phyloP scores from a whole-genome alignment of 176 grass and related monocot species.

The Cenchrus americanus region DNA sequence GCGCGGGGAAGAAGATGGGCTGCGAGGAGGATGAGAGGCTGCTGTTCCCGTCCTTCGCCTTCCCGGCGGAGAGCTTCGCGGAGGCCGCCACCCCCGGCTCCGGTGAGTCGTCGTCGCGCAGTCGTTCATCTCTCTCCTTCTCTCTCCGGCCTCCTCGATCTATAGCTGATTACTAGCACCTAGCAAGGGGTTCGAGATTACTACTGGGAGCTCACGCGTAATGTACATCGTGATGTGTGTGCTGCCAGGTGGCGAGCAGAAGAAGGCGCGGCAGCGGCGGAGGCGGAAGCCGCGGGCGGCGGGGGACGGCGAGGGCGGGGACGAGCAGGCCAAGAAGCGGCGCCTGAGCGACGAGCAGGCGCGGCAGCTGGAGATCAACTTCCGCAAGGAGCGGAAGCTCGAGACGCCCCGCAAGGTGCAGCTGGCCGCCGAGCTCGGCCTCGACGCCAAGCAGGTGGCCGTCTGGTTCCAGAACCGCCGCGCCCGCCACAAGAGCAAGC shows the following conservation, averaged over 20 bases:
- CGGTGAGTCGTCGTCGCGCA: not conserved
- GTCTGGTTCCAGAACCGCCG: constrained; percentile 99
- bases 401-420: constrained; percentile 85
- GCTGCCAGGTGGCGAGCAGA: constrained; percentile 45
- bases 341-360: constrained; percentile 85
- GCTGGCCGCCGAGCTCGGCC: constrained; percentile 79
- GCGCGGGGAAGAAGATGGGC: constrained; percentile 38
- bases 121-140: not conserved
- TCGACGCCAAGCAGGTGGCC: constrained; percentile 93
- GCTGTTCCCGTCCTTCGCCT: constrained; percentile 55
- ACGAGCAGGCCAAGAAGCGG: constrained; percentile 65
- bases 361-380: constrained; percentile 73
- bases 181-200: not conserved
- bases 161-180: too few species aligned
- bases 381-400: constrained; percentile 79
- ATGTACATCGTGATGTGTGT: not conserved
- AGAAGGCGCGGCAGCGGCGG: constrained; percentile 63
- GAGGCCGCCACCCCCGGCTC: constrained; percentile 33
- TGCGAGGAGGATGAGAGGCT: constrained; percentile 57
- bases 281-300: constrained; percentile 54
- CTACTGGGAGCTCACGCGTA: not conserved
- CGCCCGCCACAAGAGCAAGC: constrained; percentile 96
- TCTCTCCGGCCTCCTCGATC: too few species aligned
- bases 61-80: constrained; percentile 40
- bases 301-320: not conserved